These are phyloP conservation scores for Suillus subaureus DNA, from an alignment of 768 basidiomycete genomes.

Conservation along the genomic window DNA sequence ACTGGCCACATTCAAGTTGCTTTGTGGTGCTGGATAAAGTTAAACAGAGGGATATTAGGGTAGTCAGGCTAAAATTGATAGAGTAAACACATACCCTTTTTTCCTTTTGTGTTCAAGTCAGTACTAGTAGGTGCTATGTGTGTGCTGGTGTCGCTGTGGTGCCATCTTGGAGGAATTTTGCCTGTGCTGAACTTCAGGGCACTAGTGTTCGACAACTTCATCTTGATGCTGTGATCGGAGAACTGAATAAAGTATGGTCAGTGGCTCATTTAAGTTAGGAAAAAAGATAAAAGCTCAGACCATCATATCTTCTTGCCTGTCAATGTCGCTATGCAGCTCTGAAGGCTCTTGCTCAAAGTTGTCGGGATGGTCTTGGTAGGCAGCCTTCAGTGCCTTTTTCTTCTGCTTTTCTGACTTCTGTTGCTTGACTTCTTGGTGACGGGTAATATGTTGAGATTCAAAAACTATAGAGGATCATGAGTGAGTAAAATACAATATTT, in stretches of 20 bases:
- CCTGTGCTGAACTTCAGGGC: not conserved
- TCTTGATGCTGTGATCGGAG: not conserved
- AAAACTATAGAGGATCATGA: not conserved
- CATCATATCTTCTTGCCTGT: no score
- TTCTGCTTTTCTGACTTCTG: no score
- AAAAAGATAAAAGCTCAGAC: no score
- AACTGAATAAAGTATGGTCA: not conserved
- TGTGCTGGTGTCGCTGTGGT: not conserved
- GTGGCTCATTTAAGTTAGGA: no score
- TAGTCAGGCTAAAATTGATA: not conserved
- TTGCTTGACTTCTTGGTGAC: no score
- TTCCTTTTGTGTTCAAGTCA: not conserved
- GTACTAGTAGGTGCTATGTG: not conserved
- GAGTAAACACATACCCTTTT: not conserved
- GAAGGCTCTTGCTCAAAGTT: no score
- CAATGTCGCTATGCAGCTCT: no score
- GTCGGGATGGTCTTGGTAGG: no score
- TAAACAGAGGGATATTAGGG: not conserved
- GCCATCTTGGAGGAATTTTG: not conserved
- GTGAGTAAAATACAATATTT: not conserved
- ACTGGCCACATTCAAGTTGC: no score
- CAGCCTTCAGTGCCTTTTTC: no score
- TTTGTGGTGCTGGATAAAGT: not conserved
- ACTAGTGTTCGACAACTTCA: not conserved
- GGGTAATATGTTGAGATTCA: no score